Evolutionary conservation across 352 stramenopile genomes (phyloP).

Genomic region (Phytophthora pluvialis): DNA sequence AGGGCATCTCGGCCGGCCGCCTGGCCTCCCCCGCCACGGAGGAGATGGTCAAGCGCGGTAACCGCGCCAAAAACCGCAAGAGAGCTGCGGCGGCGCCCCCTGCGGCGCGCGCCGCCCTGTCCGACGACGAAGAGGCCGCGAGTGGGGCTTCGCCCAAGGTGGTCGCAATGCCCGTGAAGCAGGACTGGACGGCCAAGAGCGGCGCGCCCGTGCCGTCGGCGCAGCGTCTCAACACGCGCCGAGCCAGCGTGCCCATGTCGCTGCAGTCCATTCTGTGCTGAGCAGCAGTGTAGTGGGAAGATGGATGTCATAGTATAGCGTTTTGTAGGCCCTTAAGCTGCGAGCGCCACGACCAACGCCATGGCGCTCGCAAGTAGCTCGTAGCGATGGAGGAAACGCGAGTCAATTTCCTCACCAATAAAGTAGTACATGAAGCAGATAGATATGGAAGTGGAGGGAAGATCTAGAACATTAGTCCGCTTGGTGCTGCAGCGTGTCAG

Average conservation of each 20-base stretch:
- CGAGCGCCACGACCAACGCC: not conserved
- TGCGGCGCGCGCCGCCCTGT: slow-evolving; percentile 34
- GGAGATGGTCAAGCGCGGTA: slow-evolving; percentile 66
- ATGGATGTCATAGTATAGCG: slow-evolving; percentile 32
- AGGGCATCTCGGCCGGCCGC: slow-evolving; percentile 68
- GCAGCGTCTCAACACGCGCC: slow-evolving; percentile 46
- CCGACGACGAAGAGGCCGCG: slow-evolving; percentile 55
- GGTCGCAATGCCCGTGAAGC: slow-evolving; percentile 3
- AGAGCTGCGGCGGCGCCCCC: slow-evolving; percentile 18
- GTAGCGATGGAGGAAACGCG: slow-evolving; percentile 12
- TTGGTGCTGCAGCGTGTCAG: slow-evolving; percentile 1
- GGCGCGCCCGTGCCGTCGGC: slow-evolving; percentile 6
- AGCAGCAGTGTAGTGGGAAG: slow-evolving; percentile 17
- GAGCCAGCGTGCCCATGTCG: slow-evolving; percentile 61
- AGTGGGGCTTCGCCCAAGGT: slow-evolving; percentile 25
- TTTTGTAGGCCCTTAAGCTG: not conserved
- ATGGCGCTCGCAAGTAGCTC: not conserved
- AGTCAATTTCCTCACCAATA: slow-evolving; percentile 3
- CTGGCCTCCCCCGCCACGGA: slow-evolving; percentile 65
- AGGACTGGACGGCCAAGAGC: slow-evolving; percentile 22
- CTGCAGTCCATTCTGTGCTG: slow-evolving; percentile 79
- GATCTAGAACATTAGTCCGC: slow-evolving; percentile 24
- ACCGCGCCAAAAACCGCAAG: slow-evolving; percentile 53
- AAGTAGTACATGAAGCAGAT: slow-evolving; percentile 1
- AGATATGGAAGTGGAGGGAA: slow-evolving; percentile 8